These are phyloP conservation scores for Lepiota subincarnata DNA, from an alignment of 768 basidiomycete species.

Conservation along the genomic window DNA sequence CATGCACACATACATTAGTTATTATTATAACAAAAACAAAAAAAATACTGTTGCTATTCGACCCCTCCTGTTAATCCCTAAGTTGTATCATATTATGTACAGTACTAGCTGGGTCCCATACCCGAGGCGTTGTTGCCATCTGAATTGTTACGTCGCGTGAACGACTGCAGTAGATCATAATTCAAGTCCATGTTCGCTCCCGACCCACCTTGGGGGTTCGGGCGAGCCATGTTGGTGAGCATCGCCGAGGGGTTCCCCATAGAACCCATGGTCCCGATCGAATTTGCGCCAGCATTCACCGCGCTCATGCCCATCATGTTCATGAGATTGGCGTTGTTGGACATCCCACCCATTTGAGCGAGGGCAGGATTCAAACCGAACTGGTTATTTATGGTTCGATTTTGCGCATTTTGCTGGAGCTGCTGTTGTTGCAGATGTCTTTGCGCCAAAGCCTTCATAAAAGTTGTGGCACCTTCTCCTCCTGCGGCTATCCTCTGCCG, in stretches of 20 bases:
- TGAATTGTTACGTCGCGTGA: conserved; percentile 33
- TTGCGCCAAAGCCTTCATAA: conserved; percentile 14
- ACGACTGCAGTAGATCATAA: conserved; percentile 40
- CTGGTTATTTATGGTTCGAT: conserved; percentile 11
- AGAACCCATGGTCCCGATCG: not conserved
- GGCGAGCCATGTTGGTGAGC: conserved; percentile 9
- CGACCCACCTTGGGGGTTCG: conserved; percentile 14
- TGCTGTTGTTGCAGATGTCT: conserved; percentile 24
- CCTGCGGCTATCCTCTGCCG: conserved; percentile 9
- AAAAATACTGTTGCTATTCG: not conserved
- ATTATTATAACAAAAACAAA: not conserved
- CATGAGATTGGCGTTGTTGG: conserved; percentile 1
- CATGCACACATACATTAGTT: not conserved
- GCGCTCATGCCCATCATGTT: conserved; percentile 15
- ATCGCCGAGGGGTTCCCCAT: conserved; percentile 8
- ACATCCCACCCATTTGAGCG: not conserved
- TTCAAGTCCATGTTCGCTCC: conserved; percentile 25
- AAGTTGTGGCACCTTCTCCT: conserved; percentile 2
- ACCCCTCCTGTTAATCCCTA: not conserved
- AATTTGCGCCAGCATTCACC: not conserved
- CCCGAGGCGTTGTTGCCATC: conserved; percentile 16
- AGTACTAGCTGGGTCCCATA: conserved; percentile 1
- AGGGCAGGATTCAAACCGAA: conserved; percentile 1
- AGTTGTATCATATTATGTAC: too few relatives aligned
- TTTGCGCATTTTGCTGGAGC: conserved; percentile 18